Evolutionary conservation across 306 rosid genomes (phyloP), one percentile per base, ranked within the genome.

Genomic region (Elaeagnus macrophylla): DNA sequence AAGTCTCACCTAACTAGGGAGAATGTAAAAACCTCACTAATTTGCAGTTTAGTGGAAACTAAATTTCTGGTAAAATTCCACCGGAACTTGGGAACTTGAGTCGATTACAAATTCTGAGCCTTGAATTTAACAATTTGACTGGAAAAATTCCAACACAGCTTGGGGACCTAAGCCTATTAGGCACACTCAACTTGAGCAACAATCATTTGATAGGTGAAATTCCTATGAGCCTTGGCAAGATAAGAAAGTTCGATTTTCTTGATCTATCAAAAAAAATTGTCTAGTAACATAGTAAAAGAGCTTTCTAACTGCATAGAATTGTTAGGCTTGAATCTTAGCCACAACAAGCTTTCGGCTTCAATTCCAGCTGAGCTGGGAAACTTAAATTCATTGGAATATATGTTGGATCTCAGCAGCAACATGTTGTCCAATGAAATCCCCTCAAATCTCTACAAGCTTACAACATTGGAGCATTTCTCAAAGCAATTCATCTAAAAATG

Each of bases 381-480:
- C 55, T 48, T 76, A 39, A 56, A 35, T 47, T 40, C 61, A 7
- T 61, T 83, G n/a, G 67, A 40, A 12, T 17, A 36, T 62, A 0
- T 61, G 37, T 57, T 84, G 60, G 86, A 84, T 59, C 69, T 84
- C 37, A 84, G 83, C 59, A 72, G 78, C 66, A 81, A 84, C 66
- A 60, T 57, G 20, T 69, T 84, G 19, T 73, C 77, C 0, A 85
- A 85, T 1, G 15, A 51, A 51, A 66, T 84, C 57, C 88, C 94
- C 10, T 61, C 53, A 57, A 76, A 64, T 57, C 56, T 84, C 46
- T 39, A 12, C 25, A 76, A 67, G 75, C 76, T 76, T 38, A 13
- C 18, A n/a, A 2, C 9, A 7, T 51, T 85, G 66, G 70, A 73
- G 68, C 45, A 50, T 35, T 44, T 66, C 72, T 61, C 20, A 42